Conservation (phyloP, 2,329 filamentous ascomycete species). For the Penicillium palitans region DNA sequence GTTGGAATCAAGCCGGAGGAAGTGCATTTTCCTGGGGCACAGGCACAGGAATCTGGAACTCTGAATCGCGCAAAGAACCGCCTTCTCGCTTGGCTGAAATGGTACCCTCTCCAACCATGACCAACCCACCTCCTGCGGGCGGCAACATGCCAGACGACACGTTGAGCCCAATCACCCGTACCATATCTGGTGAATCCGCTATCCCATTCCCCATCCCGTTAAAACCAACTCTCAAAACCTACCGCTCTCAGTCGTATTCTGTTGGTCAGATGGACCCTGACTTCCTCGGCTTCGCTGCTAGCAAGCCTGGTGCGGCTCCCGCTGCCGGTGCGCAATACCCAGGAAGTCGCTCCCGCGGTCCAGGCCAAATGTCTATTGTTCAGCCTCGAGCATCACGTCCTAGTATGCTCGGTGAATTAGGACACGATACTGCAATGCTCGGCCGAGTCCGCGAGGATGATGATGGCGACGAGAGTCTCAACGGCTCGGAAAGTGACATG, state of each 20-base stretch:
- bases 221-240: conserved; percentile 87
- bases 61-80: conserved; percentile 70
- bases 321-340: conserved; percentile 27
- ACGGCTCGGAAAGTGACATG: conserved; percentile 41
- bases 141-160: conserved; percentile 50
- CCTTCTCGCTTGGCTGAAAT: conserved; percentile 73
- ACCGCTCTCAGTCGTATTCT: conserved; percentile 94
- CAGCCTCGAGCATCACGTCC: conserved; percentile 75
- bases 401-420: conserved; percentile 48
- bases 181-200: conserved; percentile 53
- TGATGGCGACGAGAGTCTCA: conserved; percentile 45
- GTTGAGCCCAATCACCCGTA: conserved; percentile 52
- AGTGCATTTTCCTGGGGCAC: conserved; percentile 68
- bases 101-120: conserved; percentile 70
- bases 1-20: conserved; percentile 49
- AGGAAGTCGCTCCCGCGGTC: conserved; percentile 39
- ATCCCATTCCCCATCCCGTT: conserved; percentile 86
- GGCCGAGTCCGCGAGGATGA: conserved; percentile 52
- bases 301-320: conserved; percentile 29
- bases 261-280: conserved; percentile 85
- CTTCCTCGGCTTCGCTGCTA: conserved; percentile 35
- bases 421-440: conserved; percentile 48
- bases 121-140: conserved; percentile 52
- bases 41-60: conserved; percentile 79
- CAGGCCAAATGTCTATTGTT: conserved; percentile 63